A percentile compares a stretch with the other conserved stretches of the same genome.
phyloP scores from a whole-genome alignment of 164 flowering plant genomes.

The Tinospora cordifolia region DNA sequence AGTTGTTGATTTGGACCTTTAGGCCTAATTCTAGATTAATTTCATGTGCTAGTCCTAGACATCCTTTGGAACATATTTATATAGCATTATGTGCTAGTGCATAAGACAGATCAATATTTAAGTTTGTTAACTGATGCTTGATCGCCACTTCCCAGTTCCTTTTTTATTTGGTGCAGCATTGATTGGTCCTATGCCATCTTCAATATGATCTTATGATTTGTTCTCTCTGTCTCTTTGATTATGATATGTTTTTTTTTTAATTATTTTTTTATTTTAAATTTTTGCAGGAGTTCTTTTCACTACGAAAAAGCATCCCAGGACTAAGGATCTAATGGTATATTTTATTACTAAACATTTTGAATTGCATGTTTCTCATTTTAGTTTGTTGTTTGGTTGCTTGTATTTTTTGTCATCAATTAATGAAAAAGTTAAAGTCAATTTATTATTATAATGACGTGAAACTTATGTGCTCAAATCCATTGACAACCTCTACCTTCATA shows the following conservation, averaged over 20 bases:
- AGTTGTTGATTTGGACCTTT: too few species aligned
- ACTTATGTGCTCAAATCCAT: too few species aligned
- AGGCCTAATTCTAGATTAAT: too few species aligned
- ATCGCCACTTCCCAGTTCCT: too few species aligned
- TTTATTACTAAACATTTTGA: neutral
- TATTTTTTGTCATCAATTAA: too few species aligned
- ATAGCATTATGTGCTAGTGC: neutral
- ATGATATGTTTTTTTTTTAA: neutral
- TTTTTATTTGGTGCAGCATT: too few species aligned
- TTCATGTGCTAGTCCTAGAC: neutral
- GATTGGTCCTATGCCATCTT: too few species aligned
- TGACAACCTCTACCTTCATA: too few species aligned
- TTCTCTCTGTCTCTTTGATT: neutral
- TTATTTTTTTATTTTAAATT: neutral
- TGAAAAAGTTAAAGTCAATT: too few species aligned
- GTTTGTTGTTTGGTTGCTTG: neutral
- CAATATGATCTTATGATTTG: neutral
- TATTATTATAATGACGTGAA: too few species aligned
- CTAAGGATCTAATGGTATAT: constrained; percentile 73
- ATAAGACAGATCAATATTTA: neutral
- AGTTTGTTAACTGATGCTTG: neutral
- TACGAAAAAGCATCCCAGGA: constrained; percentile 80
- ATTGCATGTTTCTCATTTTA: neutral
- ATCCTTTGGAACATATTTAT: neutral
- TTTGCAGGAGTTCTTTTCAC: constrained; percentile 76